Evolutionary conservation across 176 grass and related monocot species (phyloP).

Genomic region (Paspalum vaginatum): DNA sequence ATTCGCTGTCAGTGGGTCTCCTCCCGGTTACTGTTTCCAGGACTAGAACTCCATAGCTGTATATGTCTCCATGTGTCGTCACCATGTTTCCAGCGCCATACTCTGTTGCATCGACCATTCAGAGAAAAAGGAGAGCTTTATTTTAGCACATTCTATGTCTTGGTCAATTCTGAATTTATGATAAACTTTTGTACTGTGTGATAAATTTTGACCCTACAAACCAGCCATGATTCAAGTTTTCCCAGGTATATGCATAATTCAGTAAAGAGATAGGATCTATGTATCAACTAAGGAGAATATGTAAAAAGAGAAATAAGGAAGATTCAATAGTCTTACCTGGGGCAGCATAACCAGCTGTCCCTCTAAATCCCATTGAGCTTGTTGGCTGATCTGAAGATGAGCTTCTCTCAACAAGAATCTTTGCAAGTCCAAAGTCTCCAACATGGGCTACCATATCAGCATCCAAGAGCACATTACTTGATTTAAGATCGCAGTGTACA

Average conservation of each 20-base stretch:
- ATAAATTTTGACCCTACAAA: not conserved
- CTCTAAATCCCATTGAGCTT: conserved; percentile 24
- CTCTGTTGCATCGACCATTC: not conserved
- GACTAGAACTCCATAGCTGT: conserved; percentile 52
- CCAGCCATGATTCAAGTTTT: not conserved
- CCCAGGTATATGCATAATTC: not conserved
- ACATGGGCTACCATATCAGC: conserved; percentile 20
- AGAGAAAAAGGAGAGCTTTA: no score
- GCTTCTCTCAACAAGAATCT: conserved; percentile 19
- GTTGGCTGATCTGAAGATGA: no score
- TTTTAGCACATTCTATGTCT: no score
- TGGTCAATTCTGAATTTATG: no score
- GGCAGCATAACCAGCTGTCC: conserved; percentile 17
- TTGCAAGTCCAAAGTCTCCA: conserved; percentile 20
- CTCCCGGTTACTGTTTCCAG: conserved; percentile 42
- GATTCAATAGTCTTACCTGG: not conserved
- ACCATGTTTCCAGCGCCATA: conserved; percentile 35
- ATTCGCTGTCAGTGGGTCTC: conserved; percentile 27
- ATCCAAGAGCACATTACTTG: conserved; percentile 34
- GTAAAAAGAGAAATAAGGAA: no score
- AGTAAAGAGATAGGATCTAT: not conserved
- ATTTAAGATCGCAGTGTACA: conserved; percentile 26
- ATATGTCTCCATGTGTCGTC: conserved; percentile 36
- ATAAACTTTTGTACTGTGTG: not conserved
- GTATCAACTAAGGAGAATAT: not conserved